Evolutionary conservation across 2,329 filamentous ascomycete genomes (phyloP).

Genomic region (Colletotrichum liriopes): DNA sequence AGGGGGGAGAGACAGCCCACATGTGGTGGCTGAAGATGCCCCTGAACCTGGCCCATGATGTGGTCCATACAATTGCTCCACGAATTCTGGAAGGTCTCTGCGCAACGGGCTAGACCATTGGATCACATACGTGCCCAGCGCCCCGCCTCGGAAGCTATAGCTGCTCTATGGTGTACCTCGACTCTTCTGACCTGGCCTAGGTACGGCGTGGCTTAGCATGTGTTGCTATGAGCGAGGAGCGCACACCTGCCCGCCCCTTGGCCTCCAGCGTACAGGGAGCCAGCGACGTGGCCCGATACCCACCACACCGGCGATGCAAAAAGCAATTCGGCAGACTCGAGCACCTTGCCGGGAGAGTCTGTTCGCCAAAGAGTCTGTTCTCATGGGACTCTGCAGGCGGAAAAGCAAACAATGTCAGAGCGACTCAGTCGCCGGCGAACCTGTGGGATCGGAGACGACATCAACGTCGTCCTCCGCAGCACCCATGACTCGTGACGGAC

Average conservation of each 20-base stretch:
- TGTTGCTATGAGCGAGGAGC: not conserved
- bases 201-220: constrained; percentile 34
- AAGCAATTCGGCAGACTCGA: constrained; percentile 4
- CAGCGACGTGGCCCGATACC: not conserved
- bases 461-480: constrained; percentile 1
- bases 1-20: constrained; percentile 14
- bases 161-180: not conserved
- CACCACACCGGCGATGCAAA: constrained; percentile 7
- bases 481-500: constrained; percentile 34
- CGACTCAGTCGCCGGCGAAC: constrained; percentile 8
- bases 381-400: not conserved
- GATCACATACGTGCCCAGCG: not conserved
- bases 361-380: not conserved
- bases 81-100: constrained; percentile 16
- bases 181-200: constrained; percentile 16
- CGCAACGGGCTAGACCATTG: constrained; percentile 24
- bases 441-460: constrained; percentile 8
- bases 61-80: constrained; percentile 32
- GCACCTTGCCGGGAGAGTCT: not conserved
- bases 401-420: constrained; percentile 31
- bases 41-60: constrained; percentile 29
- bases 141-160: constrained; percentile 15
- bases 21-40: constrained; percentile 26
- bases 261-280: not conserved
- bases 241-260: too few relatives aligned